Conservation (phyloP, 2,329 filamentous ascomycete genomes). For the Trichothecium sympodiale region DNA sequence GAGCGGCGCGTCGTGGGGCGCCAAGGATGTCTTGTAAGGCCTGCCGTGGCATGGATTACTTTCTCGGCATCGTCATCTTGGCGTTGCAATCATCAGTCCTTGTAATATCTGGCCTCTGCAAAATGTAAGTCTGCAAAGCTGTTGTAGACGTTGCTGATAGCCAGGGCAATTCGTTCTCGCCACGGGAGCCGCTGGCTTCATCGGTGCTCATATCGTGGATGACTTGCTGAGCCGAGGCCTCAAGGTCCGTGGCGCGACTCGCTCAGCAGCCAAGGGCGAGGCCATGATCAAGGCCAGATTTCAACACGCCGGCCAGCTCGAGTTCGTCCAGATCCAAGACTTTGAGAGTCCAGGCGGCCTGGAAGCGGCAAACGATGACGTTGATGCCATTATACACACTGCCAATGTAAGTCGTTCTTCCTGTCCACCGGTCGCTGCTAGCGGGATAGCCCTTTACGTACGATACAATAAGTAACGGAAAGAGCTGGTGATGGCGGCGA, state of each 20-base stretch:
- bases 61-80: too few relatives aligned
- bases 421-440: not conserved
- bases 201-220: conserved; percentile 23
- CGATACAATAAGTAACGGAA: conserved; percentile 29
- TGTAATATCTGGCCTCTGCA: too few relatives aligned
- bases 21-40: too few relatives aligned
- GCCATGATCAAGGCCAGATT: conserved; percentile 24
- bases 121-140: not conserved
- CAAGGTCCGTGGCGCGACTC: conserved; percentile 18
- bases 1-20: too few relatives aligned
- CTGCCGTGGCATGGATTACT: too few relatives aligned
- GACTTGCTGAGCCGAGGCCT: conserved; percentile 16
- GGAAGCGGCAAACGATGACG: conserved; percentile 23
- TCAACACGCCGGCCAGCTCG: conserved; percentile 21
- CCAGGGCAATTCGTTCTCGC: conserved; percentile 10
- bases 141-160: not conserved
- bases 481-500: conserved; percentile 31
- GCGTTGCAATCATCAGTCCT: too few relatives aligned
- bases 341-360: conserved; percentile 26
- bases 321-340: conserved; percentile 30
- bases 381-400: conserved; percentile 31
- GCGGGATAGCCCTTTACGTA: conserved; percentile 29
- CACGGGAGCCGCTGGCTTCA: conserved; percentile 16
- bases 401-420: conserved; percentile 24
- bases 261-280: conserved; percentile 17